A percentile compares a stretch with the other conserved stretches of the same genome.
These are phyloP conservation scores for Pisolithus microcarpus DNA, from an alignment of 768 basidiomycete genomes.

Conservation along the genomic window DNA sequence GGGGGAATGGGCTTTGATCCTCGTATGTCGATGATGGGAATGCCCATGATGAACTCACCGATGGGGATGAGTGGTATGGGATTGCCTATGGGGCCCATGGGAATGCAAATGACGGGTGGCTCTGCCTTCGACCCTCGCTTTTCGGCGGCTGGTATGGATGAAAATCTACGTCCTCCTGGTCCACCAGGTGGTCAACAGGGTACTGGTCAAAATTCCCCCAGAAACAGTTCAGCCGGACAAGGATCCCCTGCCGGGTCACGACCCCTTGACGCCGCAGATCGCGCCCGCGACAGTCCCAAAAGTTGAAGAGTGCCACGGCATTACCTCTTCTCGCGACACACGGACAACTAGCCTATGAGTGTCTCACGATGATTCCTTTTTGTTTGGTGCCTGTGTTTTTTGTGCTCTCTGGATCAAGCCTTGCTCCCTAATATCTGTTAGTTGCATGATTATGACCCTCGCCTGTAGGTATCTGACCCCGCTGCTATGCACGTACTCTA, in stretches of 20 bases:
- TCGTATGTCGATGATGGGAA: constrained; percentile 77
- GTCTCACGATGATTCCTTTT: neutral
- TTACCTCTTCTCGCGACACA: neutral
- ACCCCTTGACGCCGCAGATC: constrained; percentile 23
- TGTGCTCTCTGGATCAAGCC: neutral
- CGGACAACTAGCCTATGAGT: constrained; percentile 6
- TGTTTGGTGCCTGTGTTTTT: constrained; percentile 11
- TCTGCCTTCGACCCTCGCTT: constrained; percentile 54
- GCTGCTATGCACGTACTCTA: no score
- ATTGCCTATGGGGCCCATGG: constrained; percentile 28
- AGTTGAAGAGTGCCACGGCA: constrained; percentile 7
- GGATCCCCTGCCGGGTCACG: constrained; percentile 44
- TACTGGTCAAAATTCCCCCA: constrained; percentile 31
- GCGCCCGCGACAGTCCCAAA: constrained; percentile 22
- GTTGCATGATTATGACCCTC: no score
- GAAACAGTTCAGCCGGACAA: constrained; percentile 46
- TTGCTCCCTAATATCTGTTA: no score
- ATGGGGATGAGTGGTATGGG: constrained; percentile 38
- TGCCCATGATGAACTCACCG: constrained; percentile 55
- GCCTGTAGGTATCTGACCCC: no score
- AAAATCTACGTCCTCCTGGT: constrained; percentile 22
- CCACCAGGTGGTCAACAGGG: constrained; percentile 21
- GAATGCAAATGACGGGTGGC: constrained; percentile 58
- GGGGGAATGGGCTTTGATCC: constrained; percentile 56
- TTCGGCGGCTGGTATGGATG: constrained; percentile 31